These are phyloP conservation scores for Sphaerobolus stellatus DNA, from an alignment of 1,284 basidiomycete genomes.

Conservation along the genomic window DNA sequence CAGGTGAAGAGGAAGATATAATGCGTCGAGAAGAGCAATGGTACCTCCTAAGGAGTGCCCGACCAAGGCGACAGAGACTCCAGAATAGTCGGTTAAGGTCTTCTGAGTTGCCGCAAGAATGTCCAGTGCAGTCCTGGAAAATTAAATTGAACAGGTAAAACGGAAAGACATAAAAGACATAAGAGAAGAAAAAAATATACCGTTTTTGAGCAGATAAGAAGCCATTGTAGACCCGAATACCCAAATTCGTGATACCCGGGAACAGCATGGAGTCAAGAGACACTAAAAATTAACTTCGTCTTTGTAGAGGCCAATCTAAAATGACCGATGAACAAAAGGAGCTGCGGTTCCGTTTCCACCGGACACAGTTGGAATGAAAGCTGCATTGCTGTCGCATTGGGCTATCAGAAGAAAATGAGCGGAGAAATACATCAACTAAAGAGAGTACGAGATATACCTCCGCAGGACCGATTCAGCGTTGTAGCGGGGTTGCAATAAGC, in stretches of 20 bases:
- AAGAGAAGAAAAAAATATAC: background rate
- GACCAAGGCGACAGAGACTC: slow-evolving; percentile 37
- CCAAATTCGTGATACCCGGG: background rate
- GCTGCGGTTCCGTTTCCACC: slow-evolving; percentile 3
- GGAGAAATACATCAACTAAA: no score
- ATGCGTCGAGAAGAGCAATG: slow-evolving; percentile 46
- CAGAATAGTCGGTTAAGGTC: slow-evolving; percentile 13
- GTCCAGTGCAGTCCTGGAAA: background rate
- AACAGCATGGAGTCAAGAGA: background rate
- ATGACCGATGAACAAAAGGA: no score
- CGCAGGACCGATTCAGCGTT: no score
- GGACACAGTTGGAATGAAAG: background rate
- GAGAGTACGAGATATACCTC: no score
- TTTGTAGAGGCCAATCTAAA: no score
- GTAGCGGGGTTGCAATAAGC: no score
- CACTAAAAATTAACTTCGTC: slow-evolving; percentile 1
- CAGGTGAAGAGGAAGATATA: slow-evolving; percentile 48
- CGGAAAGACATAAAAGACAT: no score
- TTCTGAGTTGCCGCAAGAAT: slow-evolving; percentile 7
- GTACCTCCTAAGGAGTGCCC: slow-evolving; percentile 47
- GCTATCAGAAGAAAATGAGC: no score
- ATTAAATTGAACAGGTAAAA: slow-evolving; percentile 16
- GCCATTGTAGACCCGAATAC: slow-evolving; percentile 5
- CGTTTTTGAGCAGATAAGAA: slow-evolving; percentile 1
- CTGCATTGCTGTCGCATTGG: background rate